phyloP scores from a whole-genome alignment of 2,329 filamentous ascomycete genomes.

The Trichoderma sp. region DNA sequence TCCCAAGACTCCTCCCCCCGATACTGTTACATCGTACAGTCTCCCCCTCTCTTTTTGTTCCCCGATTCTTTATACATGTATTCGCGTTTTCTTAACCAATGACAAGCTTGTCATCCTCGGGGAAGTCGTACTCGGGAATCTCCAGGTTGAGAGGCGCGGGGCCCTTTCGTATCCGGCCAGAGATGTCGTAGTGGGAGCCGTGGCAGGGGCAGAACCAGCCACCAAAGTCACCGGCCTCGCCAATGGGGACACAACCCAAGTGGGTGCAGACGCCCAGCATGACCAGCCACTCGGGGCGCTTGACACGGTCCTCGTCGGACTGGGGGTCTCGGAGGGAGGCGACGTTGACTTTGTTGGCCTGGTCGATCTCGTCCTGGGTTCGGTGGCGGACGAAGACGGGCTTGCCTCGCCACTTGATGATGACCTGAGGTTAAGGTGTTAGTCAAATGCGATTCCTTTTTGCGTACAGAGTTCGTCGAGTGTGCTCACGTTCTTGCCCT shows the following conservation, averaged over 20 bases:
- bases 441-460: not conserved
- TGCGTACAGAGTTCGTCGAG: not conserved
- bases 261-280: slow-evolving; percentile 99
- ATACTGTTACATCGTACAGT: slow-evolving; percentile 25
- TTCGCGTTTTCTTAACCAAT: slow-evolving; percentile 68
- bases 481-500: slow-evolving; percentile 93
- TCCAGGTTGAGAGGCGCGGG: slow-evolving; percentile 97
- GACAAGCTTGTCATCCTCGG: slow-evolving; percentile 80
- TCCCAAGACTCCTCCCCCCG: not conserved
- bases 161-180: slow-evolving; percentile 94
- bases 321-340: slow-evolving; percentile 85
- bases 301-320: slow-evolving; percentile 84
- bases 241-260: slow-evolving; percentile 97
- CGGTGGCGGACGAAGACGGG: slow-evolving; percentile 99
- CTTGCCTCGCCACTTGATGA: slow-evolving; percentile 99
- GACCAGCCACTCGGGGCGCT: slow-evolving; percentile 98
- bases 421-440: slow-evolving; percentile 58
- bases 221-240: slow-evolving; percentile 95
- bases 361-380: slow-evolving; percentile 86
- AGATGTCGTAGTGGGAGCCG: slow-evolving; percentile 99
- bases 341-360: slow-evolving; percentile 87
- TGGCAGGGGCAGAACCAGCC: slow-evolving; percentile 99
- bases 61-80: slow-evolving; percentile 9
- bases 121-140: slow-evolving; percentile 89
- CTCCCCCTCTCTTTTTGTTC: slow-evolving; percentile 15